Base-by-base conservation (phyloP, 352 stramenopile genomes). In the Blastocystis sp. region DNA sequence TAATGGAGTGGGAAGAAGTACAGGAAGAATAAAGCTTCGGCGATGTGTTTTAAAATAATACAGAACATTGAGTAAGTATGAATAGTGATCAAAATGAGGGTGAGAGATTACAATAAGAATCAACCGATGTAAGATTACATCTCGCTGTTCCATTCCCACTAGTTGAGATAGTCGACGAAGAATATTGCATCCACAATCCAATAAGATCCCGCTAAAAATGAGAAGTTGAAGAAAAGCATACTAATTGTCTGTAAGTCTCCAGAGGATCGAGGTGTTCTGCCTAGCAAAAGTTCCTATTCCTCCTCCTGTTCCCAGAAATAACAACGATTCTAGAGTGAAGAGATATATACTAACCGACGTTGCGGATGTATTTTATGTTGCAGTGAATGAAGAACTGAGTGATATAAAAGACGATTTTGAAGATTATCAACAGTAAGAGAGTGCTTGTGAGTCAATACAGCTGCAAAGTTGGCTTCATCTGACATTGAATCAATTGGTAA, bases 221-320 rank as follows among this genome's bases (percentile, higher is more conserved):
- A 60, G n/a, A 57, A 3, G 19, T 0, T 13, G 40, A n/a, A 5
- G 3, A 59, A 40, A 24, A 0, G 13, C 42, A 5, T 30, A 81
- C 70, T 48, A 81, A 33, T 81, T 51, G 5, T 60, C n/a, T 2
- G 13, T 64, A 24, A 81, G 15, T 40, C 44, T 59, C 70, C 70
- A 81, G 7, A 81, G 35, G 42, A 81, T 81, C 7, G 70, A 81
- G 15, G 44, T 81, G 53, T 81, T 81, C 27, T 81, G 70, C 3
- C 70, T 22, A n/a, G 51, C 70, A n/a, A 37, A 30, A 1, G 70
- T 48, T n/a, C 35, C 70, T 37, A 81, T 44, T 19, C 70, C 70
- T 27, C 70, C 70, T 60, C 70, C 70, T 11, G 70, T 81, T 62
- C 70, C 70, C 11, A 81, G 48, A 81, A 81, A 81, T n/a, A 81